A percentile compares a stretch with the other conserved stretches of the same genome.
phyloP scores from a whole-genome alignment of 2,329 filamentous ascomycete genomes.

The Penicillium sp. region DNA sequence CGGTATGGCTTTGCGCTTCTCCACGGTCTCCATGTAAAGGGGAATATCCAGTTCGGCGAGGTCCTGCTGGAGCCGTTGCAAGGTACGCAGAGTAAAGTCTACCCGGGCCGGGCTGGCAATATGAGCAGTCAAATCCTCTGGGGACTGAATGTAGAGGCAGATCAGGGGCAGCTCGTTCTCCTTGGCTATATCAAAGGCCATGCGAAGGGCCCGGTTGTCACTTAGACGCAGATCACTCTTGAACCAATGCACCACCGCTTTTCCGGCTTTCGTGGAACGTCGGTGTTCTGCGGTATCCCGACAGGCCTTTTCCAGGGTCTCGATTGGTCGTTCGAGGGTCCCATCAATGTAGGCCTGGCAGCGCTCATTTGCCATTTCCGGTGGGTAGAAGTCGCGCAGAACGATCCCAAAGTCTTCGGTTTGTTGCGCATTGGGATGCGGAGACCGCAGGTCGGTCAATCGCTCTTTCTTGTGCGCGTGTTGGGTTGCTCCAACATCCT shows the following conservation, averaged over 20 bases:
- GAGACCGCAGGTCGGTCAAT: slow-evolving; percentile 19
- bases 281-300: slow-evolving; percentile 60
- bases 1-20: slow-evolving; percentile 64
- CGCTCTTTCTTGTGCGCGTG: slow-evolving; percentile 20
- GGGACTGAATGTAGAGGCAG: slow-evolving; percentile 75
- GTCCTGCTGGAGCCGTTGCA: slow-evolving; percentile 66
- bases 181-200: slow-evolving; percentile 68
- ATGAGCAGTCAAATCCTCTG: slow-evolving; percentile 83
- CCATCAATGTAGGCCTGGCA: slow-evolving; percentile 73
- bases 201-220: slow-evolving; percentile 72
- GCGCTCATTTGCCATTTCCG: slow-evolving; percentile 80
- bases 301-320: slow-evolving; percentile 63
- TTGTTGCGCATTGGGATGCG: slow-evolving; percentile 40
- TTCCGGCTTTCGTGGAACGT: slow-evolving; percentile 53
- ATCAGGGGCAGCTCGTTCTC: slow-evolving; percentile 71
- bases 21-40: slow-evolving; percentile 71
- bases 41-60: slow-evolving; percentile 73
- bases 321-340: slow-evolving; percentile 70
- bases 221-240: slow-evolving; percentile 73
- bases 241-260: slow-evolving; percentile 85
- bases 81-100: slow-evolving; percentile 76
- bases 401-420: slow-evolving; percentile 62
- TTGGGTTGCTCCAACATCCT: slow-evolving; percentile 2
- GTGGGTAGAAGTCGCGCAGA: slow-evolving; percentile 75
- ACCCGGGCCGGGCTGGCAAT: slow-evolving; percentile 70